Percentiles rank a stretch among this genome's conserved stretches.
Evolutionary conservation across 768 basidiomycete genomes (phyloP).

Genomic region (Auricularia sp.): DNA sequence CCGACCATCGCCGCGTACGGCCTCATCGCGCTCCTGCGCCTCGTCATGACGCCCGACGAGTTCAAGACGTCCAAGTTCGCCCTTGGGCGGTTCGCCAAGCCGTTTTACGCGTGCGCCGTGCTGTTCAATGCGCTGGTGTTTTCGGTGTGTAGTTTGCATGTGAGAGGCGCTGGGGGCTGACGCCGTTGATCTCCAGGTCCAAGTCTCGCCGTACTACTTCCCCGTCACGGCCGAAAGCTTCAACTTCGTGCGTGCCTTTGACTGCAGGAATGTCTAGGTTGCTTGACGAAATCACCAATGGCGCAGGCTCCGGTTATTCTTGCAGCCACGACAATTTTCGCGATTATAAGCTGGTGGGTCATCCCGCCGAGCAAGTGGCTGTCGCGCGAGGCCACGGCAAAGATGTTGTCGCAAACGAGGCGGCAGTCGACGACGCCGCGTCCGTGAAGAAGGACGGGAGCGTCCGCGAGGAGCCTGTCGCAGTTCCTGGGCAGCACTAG

Average conservation of each 20-base stretch:
- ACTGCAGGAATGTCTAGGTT: too few species aligned
- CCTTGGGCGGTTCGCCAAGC: slow-evolving; percentile 54
- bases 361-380: slow-evolving; percentile 77
- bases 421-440: slow-evolving; percentile 5
- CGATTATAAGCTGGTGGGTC: slow-evolving; percentile 66
- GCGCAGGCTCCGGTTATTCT: slow-evolving; percentile 67
- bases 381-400: slow-evolving; percentile 36
- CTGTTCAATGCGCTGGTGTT: slow-evolving; percentile 70
- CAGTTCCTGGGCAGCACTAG: slow-evolving; percentile 7
- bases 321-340: slow-evolving; percentile 68
- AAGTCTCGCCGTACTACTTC: slow-evolving; percentile 82
- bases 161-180: slow-evolving; percentile 4
- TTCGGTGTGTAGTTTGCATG: slow-evolving; percentile 39
- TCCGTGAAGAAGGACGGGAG: slow-evolving; percentile 22
- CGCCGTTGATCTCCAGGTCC: slow-evolving; percentile 37
- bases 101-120: slow-evolving; percentile 58
- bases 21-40: slow-evolving; percentile 63
- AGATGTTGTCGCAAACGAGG: slow-evolving; percentile 10
- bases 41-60: slow-evolving; percentile 66
- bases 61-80: slow-evolving; percentile 69
- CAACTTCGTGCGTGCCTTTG: slow-evolving; percentile 60
- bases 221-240: slow-evolving; percentile 67
- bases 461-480: slow-evolving; percentile 34
- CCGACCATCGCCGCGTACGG: slow-evolving; percentile 87
- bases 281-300: too few species aligned